Base-by-base conservation (phyloP, 306 rosid species). In the Vicia faba region DNA sequence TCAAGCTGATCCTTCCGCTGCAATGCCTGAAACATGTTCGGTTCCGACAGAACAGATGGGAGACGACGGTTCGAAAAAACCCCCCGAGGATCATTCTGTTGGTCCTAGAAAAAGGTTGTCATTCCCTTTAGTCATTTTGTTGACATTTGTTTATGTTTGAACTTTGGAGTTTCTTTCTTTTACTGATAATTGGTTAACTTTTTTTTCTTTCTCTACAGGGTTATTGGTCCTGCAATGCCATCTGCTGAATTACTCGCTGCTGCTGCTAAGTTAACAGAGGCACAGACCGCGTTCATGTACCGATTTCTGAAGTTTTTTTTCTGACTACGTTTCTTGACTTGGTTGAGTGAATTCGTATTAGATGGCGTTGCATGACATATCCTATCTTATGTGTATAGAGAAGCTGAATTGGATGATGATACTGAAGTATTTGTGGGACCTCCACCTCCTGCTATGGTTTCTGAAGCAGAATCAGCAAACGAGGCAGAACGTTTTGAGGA, bases 401-500 rank as follows among this genome's bases (percentile, higher is more conserved):
- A 89, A 18, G 91, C 74, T 39, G 93, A 89, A 71, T 70, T 89
- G 88, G 96, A 77, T 40, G 96, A 74, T 20, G 96, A 92, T 68
- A 20, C 18, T 74, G 96, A 70, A 68, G 25, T 76, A 35, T 89
- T 92, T 76, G 68, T 92, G 44, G 96, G 98, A 70, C 98, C 96
- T 75, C 81, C 96, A 38, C 96, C 93, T 16, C 96, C 96, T 62
- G 93, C 96, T 56, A 38, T 89, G 82, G 93, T 89, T 78, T 61
- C 87, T 70, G 96, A 89, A 85, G 86, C 89, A 61, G 98, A 81
- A 73, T 87, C 88, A 18, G 96, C 98, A 14, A 89, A 92, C 72
- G 96, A 92, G 61, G 98, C 96, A 10, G 98, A 92, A 74, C 87
- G 96, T 54, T 87, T 89, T 79, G 96, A 92, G 83, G 98, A 92